Evolutionary conservation across 495 filamentous ascomycete genomes (phyloP).

Genomic region (Parmelia sp.): DNA sequence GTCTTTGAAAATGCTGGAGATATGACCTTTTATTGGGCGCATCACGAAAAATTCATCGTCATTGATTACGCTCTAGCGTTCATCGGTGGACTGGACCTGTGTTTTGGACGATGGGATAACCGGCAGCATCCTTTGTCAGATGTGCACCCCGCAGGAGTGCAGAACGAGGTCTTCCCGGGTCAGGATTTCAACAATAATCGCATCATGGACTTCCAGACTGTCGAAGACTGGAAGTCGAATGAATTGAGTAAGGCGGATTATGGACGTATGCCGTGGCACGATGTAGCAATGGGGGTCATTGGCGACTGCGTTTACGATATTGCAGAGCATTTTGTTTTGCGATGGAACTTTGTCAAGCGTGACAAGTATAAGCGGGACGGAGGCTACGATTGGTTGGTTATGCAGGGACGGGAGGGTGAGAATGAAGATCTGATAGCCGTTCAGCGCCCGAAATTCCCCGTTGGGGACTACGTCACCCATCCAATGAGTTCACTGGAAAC

Average conservation of each 20-base stretch:
- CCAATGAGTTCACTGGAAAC: constrained; percentile 57
- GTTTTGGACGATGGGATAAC: constrained; percentile 88
- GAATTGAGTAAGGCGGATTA: constrained; percentile 88
- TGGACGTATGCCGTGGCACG: constrained; percentile 97
- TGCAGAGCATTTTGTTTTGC: constrained; percentile 88
- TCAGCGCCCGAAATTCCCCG: constrained; percentile 75
- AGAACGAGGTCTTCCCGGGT: constrained; percentile 83
- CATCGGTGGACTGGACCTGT: constrained; percentile 90
- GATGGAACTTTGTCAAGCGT: constrained; percentile 95
- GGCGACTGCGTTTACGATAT: constrained; percentile 91
- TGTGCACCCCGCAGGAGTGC: constrained; percentile 76
- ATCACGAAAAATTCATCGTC: constrained; percentile 95
- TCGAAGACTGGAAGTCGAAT: constrained; percentile 87
- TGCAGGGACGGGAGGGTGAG: constrained; percentile 71
- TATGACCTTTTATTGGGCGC: constrained; percentile 98
- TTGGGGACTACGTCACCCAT: constrained; percentile 80
- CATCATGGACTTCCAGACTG: constrained; percentile 90
- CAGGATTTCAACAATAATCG: constrained; percentile 96
- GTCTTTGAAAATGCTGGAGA: constrained; percentile 88
- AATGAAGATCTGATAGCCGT: constrained; percentile 83
- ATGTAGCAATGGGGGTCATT: constrained; percentile 83
- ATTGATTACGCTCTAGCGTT: constrained; percentile 88
- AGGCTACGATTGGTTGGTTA: constrained; percentile 71
- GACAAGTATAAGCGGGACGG: constrained; percentile 93
- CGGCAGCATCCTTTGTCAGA: constrained; percentile 82